Evolutionary conservation across 1,284 basidiomycete genomes (phyloP).

Genomic region (Trichosporon inkin): DNA sequence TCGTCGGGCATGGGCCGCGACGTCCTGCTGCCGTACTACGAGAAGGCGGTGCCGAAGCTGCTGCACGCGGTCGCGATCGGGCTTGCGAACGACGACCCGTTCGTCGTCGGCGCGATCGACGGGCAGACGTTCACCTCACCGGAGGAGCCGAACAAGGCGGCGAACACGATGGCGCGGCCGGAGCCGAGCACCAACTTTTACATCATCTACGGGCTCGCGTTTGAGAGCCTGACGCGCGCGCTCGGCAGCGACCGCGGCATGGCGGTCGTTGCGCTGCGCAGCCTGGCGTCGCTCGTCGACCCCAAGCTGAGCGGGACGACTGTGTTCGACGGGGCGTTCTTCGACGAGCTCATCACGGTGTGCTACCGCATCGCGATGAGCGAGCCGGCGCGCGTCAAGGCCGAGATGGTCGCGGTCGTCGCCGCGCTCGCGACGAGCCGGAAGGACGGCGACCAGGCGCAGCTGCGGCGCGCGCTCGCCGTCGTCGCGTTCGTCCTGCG

Average conservation of each 20-base stretch:
- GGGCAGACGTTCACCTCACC: constrained; percentile 56
- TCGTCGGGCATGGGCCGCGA: constrained; percentile 83
- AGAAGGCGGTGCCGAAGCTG: constrained; percentile 75
- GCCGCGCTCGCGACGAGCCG: constrained; percentile 60
- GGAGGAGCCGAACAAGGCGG: constrained; percentile 21
- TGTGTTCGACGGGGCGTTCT: constrained; percentile 71
- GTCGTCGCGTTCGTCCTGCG: constrained; percentile 68
- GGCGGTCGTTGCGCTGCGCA: constrained; percentile 65
- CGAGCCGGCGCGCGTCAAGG: constrained; percentile 68
- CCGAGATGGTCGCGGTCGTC: constrained; percentile 70
- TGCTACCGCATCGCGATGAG: constrained; percentile 87
- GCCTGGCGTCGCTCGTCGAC: constrained; percentile 71
- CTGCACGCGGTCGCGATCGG: constrained; percentile 79
- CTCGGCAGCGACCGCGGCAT: constrained; percentile 55
- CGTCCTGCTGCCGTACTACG: constrained; percentile 88
- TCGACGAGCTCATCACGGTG: constrained; percentile 83
- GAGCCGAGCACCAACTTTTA: constrained; percentile 82
- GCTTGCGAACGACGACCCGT: constrained; percentile 67
- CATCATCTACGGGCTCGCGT: constrained; percentile 85
- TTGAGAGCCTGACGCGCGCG: constrained; percentile 74
- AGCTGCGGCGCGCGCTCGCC: constrained; percentile 43
- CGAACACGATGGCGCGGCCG: constrained; percentile 49
- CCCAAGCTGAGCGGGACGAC: constrained; percentile 76
- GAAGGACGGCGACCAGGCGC: constrained; percentile 35
- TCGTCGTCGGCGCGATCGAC: constrained; percentile 74